Evolutionary conservation across 2,329 filamentous ascomycete genomes (phyloP), one percentile per base, ranked within the genome.

Genomic region (Alternaria longipes): DNA sequence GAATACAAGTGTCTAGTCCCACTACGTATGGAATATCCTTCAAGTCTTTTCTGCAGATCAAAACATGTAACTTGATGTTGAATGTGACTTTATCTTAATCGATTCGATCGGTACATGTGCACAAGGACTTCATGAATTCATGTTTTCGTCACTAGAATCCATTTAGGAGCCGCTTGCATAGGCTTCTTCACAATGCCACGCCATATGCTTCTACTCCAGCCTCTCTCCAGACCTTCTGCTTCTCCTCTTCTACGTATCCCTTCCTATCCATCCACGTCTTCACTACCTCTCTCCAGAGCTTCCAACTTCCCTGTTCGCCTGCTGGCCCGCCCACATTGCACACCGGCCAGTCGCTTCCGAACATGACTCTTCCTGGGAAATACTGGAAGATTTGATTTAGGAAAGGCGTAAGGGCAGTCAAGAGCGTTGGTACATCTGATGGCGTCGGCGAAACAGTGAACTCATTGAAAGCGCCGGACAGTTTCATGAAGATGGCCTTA

Each of bases 331-430:
- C 86, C 34, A 92, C 81, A 64, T 92, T 94, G 80, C 93, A 97
- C 1, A 97, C 90, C 2, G 94, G 94, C 94, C 94, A 98, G 78
- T 97, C 93, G 66, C 91, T 94, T 24, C 90, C 94, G 78, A 95
- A 97, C 90, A 98, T 93, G 74, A 95, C 85, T 65, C 92, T 85
- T 22, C 82, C 75, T 0, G 90, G 81, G 73, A 97, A 97, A 1
- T 86, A 85, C 28, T 88, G 85, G 54, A 96, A 86, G 0, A 94
- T 81, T 54, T 59, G 54, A 14, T 62, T 42, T 12, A 66, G 24
- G 36, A 62, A 60, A 5, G 66, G 60, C 1, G n/a, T 38, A 3
- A 66, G 9, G 84, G 77, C 26, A 12, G 30, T 40, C 5, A 62
- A 20, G 3, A 72, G 41, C 0, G 59, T 51, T 3, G 54, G 16